These are phyloP conservation scores for Groenewaldozyma auringiensis DNA, from an alignment of 1,139 yeast species.

Conservation along the genomic window DNA sequence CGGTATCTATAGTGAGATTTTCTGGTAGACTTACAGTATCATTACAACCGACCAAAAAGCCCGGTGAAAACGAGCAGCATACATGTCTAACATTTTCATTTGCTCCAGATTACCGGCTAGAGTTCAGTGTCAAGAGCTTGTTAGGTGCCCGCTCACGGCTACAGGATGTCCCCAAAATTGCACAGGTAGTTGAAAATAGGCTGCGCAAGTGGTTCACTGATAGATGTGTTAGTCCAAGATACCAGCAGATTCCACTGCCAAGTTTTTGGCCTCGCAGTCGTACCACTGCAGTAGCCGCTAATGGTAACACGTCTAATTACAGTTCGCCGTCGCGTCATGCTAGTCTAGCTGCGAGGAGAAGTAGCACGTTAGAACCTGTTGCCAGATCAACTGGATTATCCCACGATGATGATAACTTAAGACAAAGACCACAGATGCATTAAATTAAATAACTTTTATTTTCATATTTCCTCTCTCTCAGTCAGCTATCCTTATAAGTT, in stretches of 20 bases:
- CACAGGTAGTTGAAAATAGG: slow-evolving; percentile 73
- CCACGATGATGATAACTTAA: not conserved
- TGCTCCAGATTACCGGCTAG: slow-evolving; percentile 82
- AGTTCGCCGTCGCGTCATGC: not conserved
- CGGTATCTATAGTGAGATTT: slow-evolving; percentile 84
- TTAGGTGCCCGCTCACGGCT: slow-evolving; percentile 90
- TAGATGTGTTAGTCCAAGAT: slow-evolving; percentile 88
- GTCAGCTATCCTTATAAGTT: too few species aligned
- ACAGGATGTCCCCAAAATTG: slow-evolving; percentile 88
- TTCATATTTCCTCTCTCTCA: too few species aligned
- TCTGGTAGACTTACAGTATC: slow-evolving; percentile 90
- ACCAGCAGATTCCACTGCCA: slow-evolving; percentile 76
- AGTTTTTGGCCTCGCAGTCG: slow-evolving; percentile 85
- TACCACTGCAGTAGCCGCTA: slow-evolving; percentile 38
- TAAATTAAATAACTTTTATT: too few species aligned
- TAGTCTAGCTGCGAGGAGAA: not conserved
- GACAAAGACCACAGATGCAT: not conserved
- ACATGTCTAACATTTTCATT: slow-evolving; percentile 83
- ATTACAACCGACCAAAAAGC: slow-evolving; percentile 32
- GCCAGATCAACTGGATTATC: not conserved
- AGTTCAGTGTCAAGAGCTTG: slow-evolving; percentile 74
- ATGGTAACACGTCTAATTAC: not conserved
- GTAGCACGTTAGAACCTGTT: not conserved
- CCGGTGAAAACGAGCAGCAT: slow-evolving; percentile 7
- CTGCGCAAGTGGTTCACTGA: slow-evolving; percentile 87